Conservation (phyloP, 2,329 filamentous ascomycete genomes). For the Microsporum canis region DNA sequence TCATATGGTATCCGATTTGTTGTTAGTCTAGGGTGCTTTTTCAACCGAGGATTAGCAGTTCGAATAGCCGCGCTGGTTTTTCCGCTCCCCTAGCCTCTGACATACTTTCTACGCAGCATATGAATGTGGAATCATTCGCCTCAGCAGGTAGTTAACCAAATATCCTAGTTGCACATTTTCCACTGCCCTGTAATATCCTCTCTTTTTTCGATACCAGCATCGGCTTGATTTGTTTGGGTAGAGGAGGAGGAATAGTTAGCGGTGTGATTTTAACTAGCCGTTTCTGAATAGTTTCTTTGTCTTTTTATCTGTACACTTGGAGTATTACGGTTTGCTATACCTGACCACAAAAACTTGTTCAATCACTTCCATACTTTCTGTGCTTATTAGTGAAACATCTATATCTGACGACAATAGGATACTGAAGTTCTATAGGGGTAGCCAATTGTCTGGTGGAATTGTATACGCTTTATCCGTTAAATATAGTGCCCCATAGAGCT, state of each 20-base stretch:
- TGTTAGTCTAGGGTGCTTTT: not conserved
- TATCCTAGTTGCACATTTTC: not conserved
- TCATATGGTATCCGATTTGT: not conserved
- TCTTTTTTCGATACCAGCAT: not conserved
- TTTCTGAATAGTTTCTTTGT: not conserved
- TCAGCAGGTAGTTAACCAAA: not conserved
- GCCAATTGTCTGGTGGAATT: not conserved
- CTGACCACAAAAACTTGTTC: not conserved
- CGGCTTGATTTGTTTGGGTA: not conserved
- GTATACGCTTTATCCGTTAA: not conserved
- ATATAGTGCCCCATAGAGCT: not conserved
- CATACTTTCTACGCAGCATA: not conserved
- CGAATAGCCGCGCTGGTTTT: not conserved
- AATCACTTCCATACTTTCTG: not conserved
- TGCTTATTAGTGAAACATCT: not conserved
- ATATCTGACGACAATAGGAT: not conserved
- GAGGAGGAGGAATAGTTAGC: not conserved
- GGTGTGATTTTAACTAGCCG: not conserved
- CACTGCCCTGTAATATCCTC: not conserved
- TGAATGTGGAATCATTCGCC: not conserved
- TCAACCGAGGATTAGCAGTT: not conserved
- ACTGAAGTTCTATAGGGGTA: not conserved
- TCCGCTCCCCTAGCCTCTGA: not conserved
- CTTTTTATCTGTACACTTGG: not conserved
- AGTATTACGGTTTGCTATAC: not conserved